A percentile compares a stretch with the other conserved stretches of the same genome.
Evolutionary conservation across 176 grass and related monocot genomes (phyloP).

Genomic region (Juncus inflexus): DNA sequence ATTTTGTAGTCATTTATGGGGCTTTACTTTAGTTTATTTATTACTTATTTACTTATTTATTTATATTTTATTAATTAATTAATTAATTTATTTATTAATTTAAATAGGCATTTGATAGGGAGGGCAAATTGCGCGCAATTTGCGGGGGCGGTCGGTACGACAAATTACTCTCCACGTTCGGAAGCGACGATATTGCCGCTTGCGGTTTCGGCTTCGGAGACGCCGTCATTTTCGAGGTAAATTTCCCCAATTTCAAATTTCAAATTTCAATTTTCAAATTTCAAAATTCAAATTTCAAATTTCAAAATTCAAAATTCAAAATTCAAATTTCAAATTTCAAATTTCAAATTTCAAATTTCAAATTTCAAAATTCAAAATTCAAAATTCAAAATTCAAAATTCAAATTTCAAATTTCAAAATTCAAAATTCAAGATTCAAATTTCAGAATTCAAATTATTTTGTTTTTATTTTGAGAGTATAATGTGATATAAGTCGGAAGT

Average conservation of each 20-base stretch:
- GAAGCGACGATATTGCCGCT: slow-evolving; percentile 78
- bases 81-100: neutral
- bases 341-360: neutral
- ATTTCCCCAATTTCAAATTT: neutral
- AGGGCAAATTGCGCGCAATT: slow-evolving; percentile 73
- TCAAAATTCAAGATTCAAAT: no score
- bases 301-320: no score
- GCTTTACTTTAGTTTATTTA: neutral
- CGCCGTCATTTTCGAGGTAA: slow-evolving; percentile 89
- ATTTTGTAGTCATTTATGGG: neutral
- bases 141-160: slow-evolving; percentile 88
- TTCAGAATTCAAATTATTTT: no score
- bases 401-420: neutral
- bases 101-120: slow-evolving; percentile 71
- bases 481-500: no score
- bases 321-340: no score
- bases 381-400: no score
- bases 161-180: slow-evolving; percentile 83
- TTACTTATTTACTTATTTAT: neutral
- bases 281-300: neutral
- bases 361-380: neutral
- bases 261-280: neutral
- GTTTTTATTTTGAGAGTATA: no score
- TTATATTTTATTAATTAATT: neutral
- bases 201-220: slow-evolving; percentile 98